A percentile compares a stretch with the other conserved stretches of the same genome.
Conservation (phyloP, 2,329 filamentous ascomycete species). For the Pseudocercospora pini-densiflorae region DNA sequence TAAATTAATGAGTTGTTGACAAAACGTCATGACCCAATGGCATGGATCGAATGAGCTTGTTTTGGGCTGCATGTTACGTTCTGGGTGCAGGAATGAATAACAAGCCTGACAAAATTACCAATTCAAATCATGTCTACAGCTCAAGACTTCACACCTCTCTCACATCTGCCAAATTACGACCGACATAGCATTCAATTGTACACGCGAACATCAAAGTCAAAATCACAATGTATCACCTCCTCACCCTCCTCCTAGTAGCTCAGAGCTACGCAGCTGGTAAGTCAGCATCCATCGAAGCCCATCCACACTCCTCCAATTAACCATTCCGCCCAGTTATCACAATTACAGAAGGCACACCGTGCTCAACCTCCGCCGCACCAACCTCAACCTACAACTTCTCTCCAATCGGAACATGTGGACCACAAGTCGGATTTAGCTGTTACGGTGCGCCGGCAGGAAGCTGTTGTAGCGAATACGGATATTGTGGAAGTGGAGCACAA, state of each 20-base stretch:
- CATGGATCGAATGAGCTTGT: too few relatives aligned
- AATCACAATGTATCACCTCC: neutral
- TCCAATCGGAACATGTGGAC: constrained; percentile 14
- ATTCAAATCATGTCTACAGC: too few relatives aligned
- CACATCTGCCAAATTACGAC: too few relatives aligned
- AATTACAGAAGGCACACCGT: neutral
- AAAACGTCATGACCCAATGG: too few relatives aligned
- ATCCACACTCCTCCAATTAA: neutral
- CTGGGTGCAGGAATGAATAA: too few relatives aligned
- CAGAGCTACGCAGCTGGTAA: neutral
- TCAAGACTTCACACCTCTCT: too few relatives aligned
- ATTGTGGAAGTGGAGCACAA: constrained; percentile 5
- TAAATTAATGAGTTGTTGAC: too few relatives aligned
- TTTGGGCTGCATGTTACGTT: too few relatives aligned
- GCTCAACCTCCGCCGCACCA: neutral
- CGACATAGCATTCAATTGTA: too few relatives aligned
- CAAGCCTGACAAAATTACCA: too few relatives aligned
- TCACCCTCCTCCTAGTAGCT: neutral
- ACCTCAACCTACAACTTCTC: constrained; percentile 3
- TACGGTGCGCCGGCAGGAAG: constrained; percentile 14
- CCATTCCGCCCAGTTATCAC: neutral
- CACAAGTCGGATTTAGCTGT: constrained; percentile 11
- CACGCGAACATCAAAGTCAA: too few relatives aligned
- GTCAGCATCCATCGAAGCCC: too few relatives aligned
- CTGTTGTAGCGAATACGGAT: constrained; percentile 19